A percentile compares a stretch with the other conserved stretches of the same genome.
phyloP scores from a whole-genome alignment of 1,139 yeast genomes.

The Suhomyces anneliseae region DNA sequence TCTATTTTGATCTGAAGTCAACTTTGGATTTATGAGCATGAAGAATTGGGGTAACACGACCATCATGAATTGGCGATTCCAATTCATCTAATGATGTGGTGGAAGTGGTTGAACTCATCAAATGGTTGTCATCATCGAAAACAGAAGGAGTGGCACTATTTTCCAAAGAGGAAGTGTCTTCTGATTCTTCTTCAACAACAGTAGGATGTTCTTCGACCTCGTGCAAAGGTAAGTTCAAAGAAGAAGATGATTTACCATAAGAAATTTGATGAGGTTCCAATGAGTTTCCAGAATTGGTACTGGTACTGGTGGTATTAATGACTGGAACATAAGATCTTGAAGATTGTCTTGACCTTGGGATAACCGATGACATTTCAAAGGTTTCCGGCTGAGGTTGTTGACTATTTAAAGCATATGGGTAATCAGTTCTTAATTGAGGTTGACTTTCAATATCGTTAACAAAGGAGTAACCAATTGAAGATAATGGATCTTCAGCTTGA shows the following conservation, averaged over 20 bases:
- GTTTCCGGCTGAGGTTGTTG: constrained; percentile 13
- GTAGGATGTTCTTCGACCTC: constrained; percentile 6
- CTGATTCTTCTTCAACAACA: constrained; percentile 26
- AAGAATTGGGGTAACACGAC: constrained; percentile 2
- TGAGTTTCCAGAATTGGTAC: constrained; percentile 7
- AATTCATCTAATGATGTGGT: constrained; percentile 36
- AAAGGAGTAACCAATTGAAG: constrained; percentile 9
- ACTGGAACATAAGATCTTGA: constrained; percentile 24
- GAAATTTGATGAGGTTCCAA: neutral
- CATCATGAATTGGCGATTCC: constrained; percentile 13
- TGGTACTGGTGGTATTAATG: constrained; percentile 1
- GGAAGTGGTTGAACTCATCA: constrained; percentile 30
- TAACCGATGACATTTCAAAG: constrained; percentile 28
- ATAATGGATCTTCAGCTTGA: constrained; percentile 36
- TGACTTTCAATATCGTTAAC: constrained; percentile 5
- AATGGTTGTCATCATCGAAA: constrained; percentile 29
- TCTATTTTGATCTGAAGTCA: neutral
- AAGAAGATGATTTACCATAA: constrained; percentile 17
- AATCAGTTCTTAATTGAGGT: neutral
- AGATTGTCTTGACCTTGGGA: constrained; percentile 35
- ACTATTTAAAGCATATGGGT: constrained; percentile 1
- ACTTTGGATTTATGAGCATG: neutral
- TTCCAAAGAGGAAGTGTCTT: constrained; percentile 29
- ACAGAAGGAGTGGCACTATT: constrained; percentile 44
- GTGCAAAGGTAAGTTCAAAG: constrained; percentile 17